Evolutionary conservation across 108 stramenopile genomes (phyloP), one percentile per base, ranked within the genome.

Genomic region (Fragilaria radians): DNA sequence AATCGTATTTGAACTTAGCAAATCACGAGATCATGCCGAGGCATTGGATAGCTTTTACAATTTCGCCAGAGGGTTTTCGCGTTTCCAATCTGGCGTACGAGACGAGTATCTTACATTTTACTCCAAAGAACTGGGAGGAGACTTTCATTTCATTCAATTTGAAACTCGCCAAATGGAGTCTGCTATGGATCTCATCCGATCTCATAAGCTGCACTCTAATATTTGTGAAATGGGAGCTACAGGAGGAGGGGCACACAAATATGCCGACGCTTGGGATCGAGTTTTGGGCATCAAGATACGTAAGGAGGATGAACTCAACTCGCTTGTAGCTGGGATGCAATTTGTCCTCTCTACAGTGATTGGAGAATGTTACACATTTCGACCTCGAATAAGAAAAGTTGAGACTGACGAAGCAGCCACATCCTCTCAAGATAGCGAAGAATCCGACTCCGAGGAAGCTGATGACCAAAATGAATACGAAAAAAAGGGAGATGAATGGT

Each of bases 161-260:
- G 97, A 98, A 74, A 98, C 97, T 11, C 85, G 95, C 4, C 77
- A 67, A 32, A 93, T 97, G 92, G 53, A 81, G 25, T 72, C 87
- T 50, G 96, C 96, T 3, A 93, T 99, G 74, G 86, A 96, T 46
- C 57, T 95, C 47, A 93, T 96, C 52, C 77, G 82, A 9, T 60
- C 67, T 49, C 85, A 93, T 58, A 70, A 89, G 59, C 65, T 93
- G 73, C 88, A 89, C 52, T 57, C 84, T 54, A 82, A 80, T 49
- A 86, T 90, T 48, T 62, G 59, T 50, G 68, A 86, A 74, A 82
- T 88, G 74, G 81, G 89, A 11, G 80, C 85, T 2, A 99, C 96
- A 1, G 97, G 97, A 3, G 98, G 98, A 21, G 99, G 99, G 4
- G 95, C 97, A 11, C 96, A 93, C 79, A 99, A 99, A 71, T 99